These are phyloP conservation scores for Penicillium sp. DNA, from an alignment of 2,329 filamentous ascomycete genomes.

Conservation along the genomic window DNA sequence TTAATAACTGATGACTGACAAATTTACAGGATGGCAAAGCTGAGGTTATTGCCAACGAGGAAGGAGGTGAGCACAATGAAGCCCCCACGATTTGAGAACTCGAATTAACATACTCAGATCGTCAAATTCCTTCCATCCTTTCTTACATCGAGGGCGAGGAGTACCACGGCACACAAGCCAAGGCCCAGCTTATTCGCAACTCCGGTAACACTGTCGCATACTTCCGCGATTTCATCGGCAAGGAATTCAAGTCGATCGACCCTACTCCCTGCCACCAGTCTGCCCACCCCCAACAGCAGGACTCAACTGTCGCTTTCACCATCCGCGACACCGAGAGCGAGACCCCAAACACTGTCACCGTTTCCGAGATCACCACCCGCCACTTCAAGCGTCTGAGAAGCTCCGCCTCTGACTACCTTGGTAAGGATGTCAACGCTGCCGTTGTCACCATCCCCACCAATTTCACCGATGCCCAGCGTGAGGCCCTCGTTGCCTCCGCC, in stretches of 20 bases:
- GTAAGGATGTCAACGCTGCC: slow-evolving; percentile 89
- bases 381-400: slow-evolving; percentile 77
- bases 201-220: slow-evolving; percentile 88
- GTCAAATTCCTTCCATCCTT: slow-evolving; percentile 90
- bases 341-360: slow-evolving; percentile 66
- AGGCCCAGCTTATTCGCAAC: slow-evolving; percentile 89
- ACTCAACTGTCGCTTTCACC: slow-evolving; percentile 72
- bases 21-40: slow-evolving; percentile 74
- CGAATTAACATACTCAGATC: slow-evolving; percentile 58
- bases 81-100: slow-evolving; percentile 6
- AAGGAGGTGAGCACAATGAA: slow-evolving; percentile 67
- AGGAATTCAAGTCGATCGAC: slow-evolving; percentile 96
- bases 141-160: slow-evolving; percentile 96
- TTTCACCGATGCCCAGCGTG: slow-evolving; percentile 82
- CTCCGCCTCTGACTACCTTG: slow-evolving; percentile 87
- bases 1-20: slow-evolving; percentile 9
- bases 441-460: slow-evolving; percentile 94
- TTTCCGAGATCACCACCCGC: slow-evolving; percentile 79
- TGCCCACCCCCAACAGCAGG: slow-evolving; percentile 77
- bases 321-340: slow-evolving; percentile 72
- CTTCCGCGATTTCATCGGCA: slow-evolving; percentile 93
- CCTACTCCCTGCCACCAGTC: slow-evolving; percentile 91
- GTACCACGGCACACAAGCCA: slow-evolving; percentile 94
- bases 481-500: slow-evolving; percentile 73
- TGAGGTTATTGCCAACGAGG: slow-evolving; percentile 98